A percentile compares a stretch with the other conserved stretches of the same genome.
These are phyloP conservation scores for Raffaelea arxii DNA, from an alignment of 2,329 filamentous ascomycete species.

Conservation along the genomic window DNA sequence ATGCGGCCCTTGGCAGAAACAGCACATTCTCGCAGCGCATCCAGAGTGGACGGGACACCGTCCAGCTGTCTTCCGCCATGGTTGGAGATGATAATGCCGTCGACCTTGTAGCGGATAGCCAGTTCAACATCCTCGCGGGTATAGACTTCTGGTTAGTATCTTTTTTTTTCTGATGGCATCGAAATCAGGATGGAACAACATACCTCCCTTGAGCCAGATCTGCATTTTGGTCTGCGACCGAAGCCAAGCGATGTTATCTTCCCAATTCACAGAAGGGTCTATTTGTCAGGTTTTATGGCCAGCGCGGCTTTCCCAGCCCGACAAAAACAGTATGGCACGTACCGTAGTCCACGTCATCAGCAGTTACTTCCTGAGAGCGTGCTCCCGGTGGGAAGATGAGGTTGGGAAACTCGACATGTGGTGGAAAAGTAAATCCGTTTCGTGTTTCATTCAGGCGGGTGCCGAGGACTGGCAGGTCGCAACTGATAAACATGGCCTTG, in stretches of 20 bases:
- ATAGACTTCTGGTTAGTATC: no score
- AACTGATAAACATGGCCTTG: slow-evolving; percentile 36
- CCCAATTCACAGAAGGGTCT: no score
- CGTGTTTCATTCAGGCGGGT: slow-evolving; percentile 23
- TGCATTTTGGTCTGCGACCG: slow-evolving; percentile 2
- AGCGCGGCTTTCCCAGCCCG: no score
- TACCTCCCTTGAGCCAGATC: slow-evolving; percentile 22
- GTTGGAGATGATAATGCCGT: slow-evolving; percentile 31
- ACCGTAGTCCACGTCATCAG: no score
- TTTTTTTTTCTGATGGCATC: no score
- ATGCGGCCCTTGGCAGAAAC: slow-evolving; percentile 28
- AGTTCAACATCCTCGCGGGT: slow-evolving; percentile 16
- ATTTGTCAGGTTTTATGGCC: no score
- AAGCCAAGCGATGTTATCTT: slow-evolving; percentile 1
- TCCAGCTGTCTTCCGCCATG: slow-evolving; percentile 39
- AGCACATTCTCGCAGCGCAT: slow-evolving; percentile 32
- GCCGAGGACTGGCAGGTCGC: slow-evolving; percentile 37
- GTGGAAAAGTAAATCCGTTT: slow-evolving; percentile 31
- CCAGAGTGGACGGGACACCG: slow-evolving; percentile 32
- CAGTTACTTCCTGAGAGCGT: no score
- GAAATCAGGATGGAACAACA: no score
- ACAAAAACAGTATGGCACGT: no score
- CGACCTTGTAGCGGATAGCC: slow-evolving; percentile 6
- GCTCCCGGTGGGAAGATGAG: not conserved
- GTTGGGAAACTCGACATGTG: not conserved